These are phyloP conservation scores for Populus davidiana DNA, from an alignment of 345 rosid species.

Conservation along the genomic window DNA sequence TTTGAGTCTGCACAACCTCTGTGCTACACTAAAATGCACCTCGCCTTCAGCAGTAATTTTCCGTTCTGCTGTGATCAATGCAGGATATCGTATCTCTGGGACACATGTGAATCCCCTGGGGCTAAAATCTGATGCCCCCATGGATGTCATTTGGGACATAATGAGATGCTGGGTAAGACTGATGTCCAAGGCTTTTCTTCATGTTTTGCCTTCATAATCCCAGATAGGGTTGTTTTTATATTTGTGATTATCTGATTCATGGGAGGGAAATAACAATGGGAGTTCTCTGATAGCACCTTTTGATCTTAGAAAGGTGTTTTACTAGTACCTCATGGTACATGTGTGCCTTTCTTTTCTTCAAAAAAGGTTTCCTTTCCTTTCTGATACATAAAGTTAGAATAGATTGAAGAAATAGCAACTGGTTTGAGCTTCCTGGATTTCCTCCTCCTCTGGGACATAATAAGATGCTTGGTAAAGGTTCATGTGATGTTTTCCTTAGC, in stretches of 20 bases:
- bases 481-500: background rate
- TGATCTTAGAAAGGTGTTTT: background rate
- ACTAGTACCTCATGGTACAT: background rate
- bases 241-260: background rate
- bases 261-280: background rate
- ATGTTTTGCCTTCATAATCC: background rate
- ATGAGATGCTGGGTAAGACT: constrained; percentile 97
- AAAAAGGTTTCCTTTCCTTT: background rate
- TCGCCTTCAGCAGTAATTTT: constrained; percentile 94
- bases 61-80: constrained; percentile 92
- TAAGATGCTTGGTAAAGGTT: no score
- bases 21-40: constrained; percentile 89
- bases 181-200: background rate
- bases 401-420: background rate
- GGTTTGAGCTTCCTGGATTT: background rate
- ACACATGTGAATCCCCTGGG: constrained; percentile 91
- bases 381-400: background rate
- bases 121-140: constrained; percentile 96
- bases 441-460: no score
- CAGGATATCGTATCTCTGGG: constrained; percentile 88
- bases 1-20: constrained; percentile 89
- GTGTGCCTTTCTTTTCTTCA: background rate
- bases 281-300: background rate
- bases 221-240: background rate
- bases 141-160: constrained; percentile 97